Evolutionary conservation across 805 yeast genomes (phyloP).

Genomic region (Yarrowia osloensis): DNA sequence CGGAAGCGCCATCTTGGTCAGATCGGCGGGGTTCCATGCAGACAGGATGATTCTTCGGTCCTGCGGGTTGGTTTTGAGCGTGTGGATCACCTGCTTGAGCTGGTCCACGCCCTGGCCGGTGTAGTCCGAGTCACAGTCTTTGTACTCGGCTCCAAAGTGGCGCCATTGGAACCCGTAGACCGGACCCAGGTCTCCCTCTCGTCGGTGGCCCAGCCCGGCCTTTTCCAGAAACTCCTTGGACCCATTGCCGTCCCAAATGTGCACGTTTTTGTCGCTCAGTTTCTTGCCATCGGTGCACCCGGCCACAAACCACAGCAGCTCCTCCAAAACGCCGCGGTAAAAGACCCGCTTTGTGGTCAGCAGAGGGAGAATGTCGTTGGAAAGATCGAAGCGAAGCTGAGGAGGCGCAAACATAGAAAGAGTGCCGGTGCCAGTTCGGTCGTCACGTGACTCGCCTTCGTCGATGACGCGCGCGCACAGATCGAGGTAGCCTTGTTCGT

Average conservation of each 20-base stretch:
- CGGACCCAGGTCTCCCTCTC: slow-evolving; percentile 96
- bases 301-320: slow-evolving; percentile 86
- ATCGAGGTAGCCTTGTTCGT: slow-evolving; percentile 82
- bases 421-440: slow-evolving; percentile 98
- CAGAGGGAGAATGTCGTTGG: slow-evolving; percentile 76
- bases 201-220: slow-evolving; percentile 73
- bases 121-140: slow-evolving; percentile 84
- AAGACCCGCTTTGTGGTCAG: slow-evolving; percentile 92
- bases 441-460: slow-evolving; percentile 89
- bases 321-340: slow-evolving; percentile 84
- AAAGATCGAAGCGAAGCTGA: slow-evolving; percentile 78
- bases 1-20: slow-evolving; percentile 91
- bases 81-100: slow-evolving; percentile 72
- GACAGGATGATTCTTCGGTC: slow-evolving; percentile 92
- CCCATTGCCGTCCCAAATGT: slow-evolving; percentile 99
- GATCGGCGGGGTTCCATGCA: slow-evolving; percentile 99
- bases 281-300: slow-evolving; percentile 88
- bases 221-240: slow-evolving; percentile 86
- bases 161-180: slow-evolving; percentile 99
- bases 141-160: slow-evolving; percentile 94
- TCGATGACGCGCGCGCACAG: slow-evolving; percentile 73
- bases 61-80: slow-evolving; percentile 83
- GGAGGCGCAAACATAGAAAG: slow-evolving; percentile 91
- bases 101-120: slow-evolving; percentile 90
- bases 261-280: slow-evolving; percentile 81